These are phyloP conservation scores for Purpureocillium lavendulum DNA, from an alignment of 2,329 filamentous ascomycete species.

Conservation along the genomic window DNA sequence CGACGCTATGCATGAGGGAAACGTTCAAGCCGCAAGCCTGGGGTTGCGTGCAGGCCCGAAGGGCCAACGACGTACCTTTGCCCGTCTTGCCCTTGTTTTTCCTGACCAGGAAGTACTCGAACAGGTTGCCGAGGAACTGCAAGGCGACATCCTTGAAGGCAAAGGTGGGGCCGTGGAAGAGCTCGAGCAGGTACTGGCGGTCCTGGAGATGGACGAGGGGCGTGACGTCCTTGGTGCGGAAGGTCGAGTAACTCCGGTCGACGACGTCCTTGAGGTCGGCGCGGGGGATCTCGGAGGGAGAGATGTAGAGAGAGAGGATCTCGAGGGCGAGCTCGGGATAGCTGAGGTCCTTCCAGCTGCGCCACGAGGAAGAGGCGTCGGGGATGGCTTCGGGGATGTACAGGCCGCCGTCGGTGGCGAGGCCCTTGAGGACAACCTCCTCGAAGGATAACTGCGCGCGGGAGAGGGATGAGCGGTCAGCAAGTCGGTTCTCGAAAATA, in stretches of 20 bases:
- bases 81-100: conserved; percentile 63
- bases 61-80: conserved; percentile 29
- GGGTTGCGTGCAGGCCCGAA: not conserved
- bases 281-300: conserved; percentile 69
- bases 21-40: too few relatives aligned
- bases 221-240: conserved; percentile 70
- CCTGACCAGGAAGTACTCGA: conserved; percentile 76
- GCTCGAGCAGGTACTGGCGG: conserved; percentile 79
- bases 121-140: conserved; percentile 93
- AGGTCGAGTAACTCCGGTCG: conserved; percentile 78
- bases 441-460: conserved; percentile 70
- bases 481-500: not conserved
- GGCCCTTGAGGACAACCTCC: conserved; percentile 80
- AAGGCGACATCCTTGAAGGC: conserved; percentile 96
- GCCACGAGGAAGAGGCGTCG: conserved; percentile 9
- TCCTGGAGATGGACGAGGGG: conserved; percentile 68
- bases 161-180: conserved; percentile 94
- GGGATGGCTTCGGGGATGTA: conserved; percentile 85
- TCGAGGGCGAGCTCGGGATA: conserved; percentile 78
- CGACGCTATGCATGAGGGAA: too few relatives aligned
- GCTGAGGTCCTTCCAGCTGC: conserved; percentile 66
- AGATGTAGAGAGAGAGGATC: conserved; percentile 84
- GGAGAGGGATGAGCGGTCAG: conserved; percentile 2
- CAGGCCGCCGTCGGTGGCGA: conserved; percentile 78
- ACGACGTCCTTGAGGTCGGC: conserved; percentile 78